Evolutionary conservation across 495 filamentous ascomycete genomes (phyloP), one percentile per base, ranked within the genome.

Genomic region (Penicillium lividum): DNA sequence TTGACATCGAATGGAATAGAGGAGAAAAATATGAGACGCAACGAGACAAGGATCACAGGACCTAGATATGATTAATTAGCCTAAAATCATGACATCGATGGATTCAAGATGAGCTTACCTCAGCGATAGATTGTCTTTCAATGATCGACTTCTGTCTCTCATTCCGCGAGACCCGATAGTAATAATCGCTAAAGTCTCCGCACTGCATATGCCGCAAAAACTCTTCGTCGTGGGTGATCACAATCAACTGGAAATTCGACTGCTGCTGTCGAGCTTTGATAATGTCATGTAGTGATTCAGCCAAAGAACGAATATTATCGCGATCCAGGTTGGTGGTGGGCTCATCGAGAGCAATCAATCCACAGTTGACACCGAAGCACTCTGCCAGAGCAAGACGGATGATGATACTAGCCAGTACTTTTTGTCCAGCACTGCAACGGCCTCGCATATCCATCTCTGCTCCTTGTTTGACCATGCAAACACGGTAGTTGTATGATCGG

Each of bases 391-490:
- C 95, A 33, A 99, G 82, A 5, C 94, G 92, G 70, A 99, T 98
- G 75, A 99, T 95, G 77, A 99, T 99, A 76, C 88, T 89, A 11
- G 94, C 94, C 25, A 99, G 83, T 28, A 99, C 93, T 67, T 93
- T 95, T 72, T 99, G 94, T 3, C 94, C 94, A 11, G 94, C 94
- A 68, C 89, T 93, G 80, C 94, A 99, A 33, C 94, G 89, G 9
- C 94, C 94, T 58, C 94, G 91, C 94, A 99, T 99, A 76, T 99
- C 94, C 93, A 99, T 97, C 73, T 99, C 94, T 4, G 89, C 87
- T 63, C 93, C 90, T 67, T 92, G 86, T 77, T 99, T 99, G 62
- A 97, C 87, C 95, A 99, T 99, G 76, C 89, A 91, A 0, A 98
- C 94, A 54, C 95, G 89, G 77, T 98, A 98, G 72, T 98, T 97